Evolutionary conservation across 305 asterid genomes (phyloP).

Genomic region (Ruellia speciosa): DNA sequence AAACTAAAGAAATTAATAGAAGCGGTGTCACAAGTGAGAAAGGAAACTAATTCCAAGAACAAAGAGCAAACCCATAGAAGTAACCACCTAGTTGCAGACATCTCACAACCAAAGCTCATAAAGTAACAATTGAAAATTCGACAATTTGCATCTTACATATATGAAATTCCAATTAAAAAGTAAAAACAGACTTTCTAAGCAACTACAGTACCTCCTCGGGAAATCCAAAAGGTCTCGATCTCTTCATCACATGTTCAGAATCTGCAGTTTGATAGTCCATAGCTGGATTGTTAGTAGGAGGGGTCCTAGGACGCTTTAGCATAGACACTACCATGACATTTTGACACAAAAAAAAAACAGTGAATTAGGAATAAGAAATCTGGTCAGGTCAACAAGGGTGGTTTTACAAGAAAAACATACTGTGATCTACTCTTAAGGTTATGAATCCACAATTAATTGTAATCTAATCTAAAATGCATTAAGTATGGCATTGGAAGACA

Average conservation of each 20-base stretch:
- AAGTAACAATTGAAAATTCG: conserved; percentile 11
- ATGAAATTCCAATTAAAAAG: conserved; percentile 12
- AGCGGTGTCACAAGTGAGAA: conserved; percentile 14
- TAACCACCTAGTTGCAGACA: not conserved
- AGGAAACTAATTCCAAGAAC: conserved; percentile 13
- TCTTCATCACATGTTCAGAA: conserved; percentile 50
- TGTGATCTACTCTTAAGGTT: not conserved
- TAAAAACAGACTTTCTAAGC: conserved; percentile 2
- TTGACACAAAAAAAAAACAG: conserved; percentile 23
- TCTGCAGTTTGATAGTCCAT: conserved; percentile 63
- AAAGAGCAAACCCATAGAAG: conserved; percentile 1
- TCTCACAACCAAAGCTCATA: conserved; percentile 9
- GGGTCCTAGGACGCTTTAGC: conserved; percentile 65
- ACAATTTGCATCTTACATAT: conserved; percentile 10
- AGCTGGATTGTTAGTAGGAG: conserved; percentile 47
- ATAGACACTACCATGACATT: conserved; percentile 35
- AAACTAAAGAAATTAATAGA: conserved; percentile 7
- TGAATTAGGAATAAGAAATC: conserved; percentile 22
- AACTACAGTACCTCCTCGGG: conserved; percentile 46
- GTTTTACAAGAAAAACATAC: not conserved
- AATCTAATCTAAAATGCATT: conserved; percentile 1
- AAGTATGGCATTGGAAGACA: not conserved
- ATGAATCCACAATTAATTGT: not conserved
- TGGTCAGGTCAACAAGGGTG: not conserved
- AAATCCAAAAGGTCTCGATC: conserved; percentile 47